A percentile compares a stretch with the other conserved stretches of the same genome.
Conservation (phyloP, 306 rosid genomes). For the Mimosa pudica region DNA sequence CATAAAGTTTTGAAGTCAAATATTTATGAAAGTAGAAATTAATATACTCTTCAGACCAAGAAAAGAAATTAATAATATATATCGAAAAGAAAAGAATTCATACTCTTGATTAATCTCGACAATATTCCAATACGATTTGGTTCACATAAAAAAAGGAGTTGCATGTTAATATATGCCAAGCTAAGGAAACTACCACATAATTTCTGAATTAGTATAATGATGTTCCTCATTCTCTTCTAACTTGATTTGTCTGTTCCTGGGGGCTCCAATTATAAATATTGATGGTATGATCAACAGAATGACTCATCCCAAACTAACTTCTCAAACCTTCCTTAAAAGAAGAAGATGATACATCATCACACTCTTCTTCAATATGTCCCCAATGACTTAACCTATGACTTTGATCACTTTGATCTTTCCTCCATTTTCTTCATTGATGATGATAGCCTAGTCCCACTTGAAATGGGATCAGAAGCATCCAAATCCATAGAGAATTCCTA, state of each 20-base stretch:
- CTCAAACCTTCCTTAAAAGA: not conserved
- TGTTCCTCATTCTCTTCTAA: not conserved
- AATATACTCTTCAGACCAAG: too few species aligned
- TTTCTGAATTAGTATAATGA: not conserved
- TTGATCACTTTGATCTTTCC: constrained; percentile 30
- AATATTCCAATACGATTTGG: too few species aligned
- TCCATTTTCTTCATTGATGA: constrained; percentile 18
- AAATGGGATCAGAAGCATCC: constrained; percentile 33
- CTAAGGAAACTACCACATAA: not conserved
- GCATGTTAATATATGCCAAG: not conserved
- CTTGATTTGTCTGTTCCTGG: constrained; percentile 5
- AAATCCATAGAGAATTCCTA: constrained; percentile 39
- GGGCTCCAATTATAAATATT: not conserved
- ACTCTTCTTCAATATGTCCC: constrained; percentile 31
- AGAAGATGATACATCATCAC: constrained; percentile 40
- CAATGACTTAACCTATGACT: constrained; percentile 13
- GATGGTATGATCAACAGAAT: not conserved
- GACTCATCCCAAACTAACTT: not conserved
- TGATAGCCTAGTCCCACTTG: constrained; percentile 12
- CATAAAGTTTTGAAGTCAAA: too few species aligned
- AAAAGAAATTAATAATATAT: too few species aligned
- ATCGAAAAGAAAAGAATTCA: too few species aligned
- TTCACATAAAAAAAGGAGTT: not conserved
- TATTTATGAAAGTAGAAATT: too few species aligned
- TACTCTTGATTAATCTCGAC: too few species aligned